These are phyloP conservation scores for Orbilia brochopaga DNA, from an alignment of 2,329 filamentous ascomycete species.

Conservation along the genomic window DNA sequence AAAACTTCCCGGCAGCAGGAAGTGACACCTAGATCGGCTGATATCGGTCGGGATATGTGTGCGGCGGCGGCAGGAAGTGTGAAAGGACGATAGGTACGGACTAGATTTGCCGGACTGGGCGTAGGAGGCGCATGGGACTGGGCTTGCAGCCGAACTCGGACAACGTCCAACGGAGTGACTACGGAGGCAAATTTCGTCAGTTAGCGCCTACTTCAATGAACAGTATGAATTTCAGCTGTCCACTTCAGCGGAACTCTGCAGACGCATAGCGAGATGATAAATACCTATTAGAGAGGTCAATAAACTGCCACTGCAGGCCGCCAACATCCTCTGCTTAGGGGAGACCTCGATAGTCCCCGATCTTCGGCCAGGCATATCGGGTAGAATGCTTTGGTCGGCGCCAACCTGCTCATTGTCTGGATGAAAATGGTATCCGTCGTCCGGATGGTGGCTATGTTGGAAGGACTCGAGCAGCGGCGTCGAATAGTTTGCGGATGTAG, in stretches of 20 bases:
- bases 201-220: conserved; percentile 31
- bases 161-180: conserved; percentile 96
- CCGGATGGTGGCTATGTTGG: conserved; percentile 15
- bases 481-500: conserved; percentile 2
- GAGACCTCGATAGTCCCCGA: conserved; percentile 69
- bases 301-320: conserved; percentile 85
- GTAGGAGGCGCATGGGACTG: conserved; percentile 66
- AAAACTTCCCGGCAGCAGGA: conserved; percentile 97
- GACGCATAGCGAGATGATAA: conserved; percentile 55
- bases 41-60: conserved; percentile 71
- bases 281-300: conserved; percentile 86
- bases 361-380: conserved; percentile 47
- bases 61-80: conserved; percentile 65
- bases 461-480: conserved; percentile 11
- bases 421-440: conserved; percentile 58
- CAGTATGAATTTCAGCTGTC: too few relatives aligned
- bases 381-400: conserved; percentile 56
- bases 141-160: conserved; percentile 91
- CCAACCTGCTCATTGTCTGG: conserved; percentile 57
- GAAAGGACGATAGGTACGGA: conserved; percentile 60
- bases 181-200: conserved; percentile 28
- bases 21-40: conserved; percentile 81
- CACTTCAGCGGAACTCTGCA: too few relatives aligned
- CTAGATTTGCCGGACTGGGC: neutral
- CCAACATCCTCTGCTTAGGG: conserved; percentile 88